phyloP scores from a whole-genome alignment of 1,284 basidiomycete genomes.

The Inonotus obliquus region DNA sequence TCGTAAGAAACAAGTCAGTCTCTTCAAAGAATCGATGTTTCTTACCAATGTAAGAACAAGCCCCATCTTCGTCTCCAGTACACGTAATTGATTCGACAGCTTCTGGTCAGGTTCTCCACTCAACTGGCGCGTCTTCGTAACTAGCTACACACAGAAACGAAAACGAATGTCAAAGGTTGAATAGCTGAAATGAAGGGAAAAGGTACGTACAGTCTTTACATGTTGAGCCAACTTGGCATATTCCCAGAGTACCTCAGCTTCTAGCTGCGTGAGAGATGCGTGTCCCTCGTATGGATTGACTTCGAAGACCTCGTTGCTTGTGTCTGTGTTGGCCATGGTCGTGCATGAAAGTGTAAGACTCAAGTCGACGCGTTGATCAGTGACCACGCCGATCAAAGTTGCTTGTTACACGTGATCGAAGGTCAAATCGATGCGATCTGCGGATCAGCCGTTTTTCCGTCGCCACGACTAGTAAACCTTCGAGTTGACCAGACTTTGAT shows the following conservation, averaged over 20 bases:
- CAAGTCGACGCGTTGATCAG: background rate
- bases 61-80: constrained; percentile 92
- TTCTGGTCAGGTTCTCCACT: constrained; percentile 68
- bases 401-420: background rate
- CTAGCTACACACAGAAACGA: constrained; percentile 31
- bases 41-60: constrained; percentile 83
- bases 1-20: background rate
- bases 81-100: constrained; percentile 75
- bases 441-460: too few species aligned
- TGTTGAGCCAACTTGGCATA: constrained; percentile 72
- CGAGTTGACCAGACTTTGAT: too few species aligned
- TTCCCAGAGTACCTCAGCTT: constrained; percentile 75
- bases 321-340: constrained; percentile 26
- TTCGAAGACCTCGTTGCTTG: constrained; percentile 40
- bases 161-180: constrained; percentile 6
- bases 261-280: constrained; percentile 53
- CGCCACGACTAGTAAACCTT: too few species aligned
- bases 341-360: background rate
- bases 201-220: constrained; percentile 54
- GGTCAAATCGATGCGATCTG: background rate
- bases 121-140: constrained; percentile 52
- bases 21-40: background rate
- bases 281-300: constrained; percentile 66
- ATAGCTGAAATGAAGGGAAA: too few species aligned
- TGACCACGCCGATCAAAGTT: background rate